These are phyloP conservation scores for Jaltomata sinuosa DNA, from an alignment of 257 asterid species.

Conservation along the genomic window DNA sequence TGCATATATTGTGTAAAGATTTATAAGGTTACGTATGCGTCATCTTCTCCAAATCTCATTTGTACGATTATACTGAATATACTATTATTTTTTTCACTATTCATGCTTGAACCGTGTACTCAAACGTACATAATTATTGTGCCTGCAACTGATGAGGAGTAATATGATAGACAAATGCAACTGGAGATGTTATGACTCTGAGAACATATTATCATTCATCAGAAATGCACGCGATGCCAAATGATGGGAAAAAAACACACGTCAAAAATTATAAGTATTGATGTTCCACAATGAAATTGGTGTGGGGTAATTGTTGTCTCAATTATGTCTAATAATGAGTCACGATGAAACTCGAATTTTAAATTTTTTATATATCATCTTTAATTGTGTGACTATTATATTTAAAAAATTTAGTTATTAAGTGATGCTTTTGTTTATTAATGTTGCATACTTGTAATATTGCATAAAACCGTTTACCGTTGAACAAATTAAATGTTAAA, in stretches of 20 bases:
- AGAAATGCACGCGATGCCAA: not conserved
- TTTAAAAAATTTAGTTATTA: no score
- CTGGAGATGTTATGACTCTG: not conserved
- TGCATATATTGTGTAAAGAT: not conserved
- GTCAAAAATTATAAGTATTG: not conserved
- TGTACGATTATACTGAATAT: no score
- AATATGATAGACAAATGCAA: not conserved
- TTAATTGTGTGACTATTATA: not conserved
- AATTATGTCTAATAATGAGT: not conserved
- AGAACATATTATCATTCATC: not conserved
- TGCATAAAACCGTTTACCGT: no score
- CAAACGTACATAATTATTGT: not conserved
- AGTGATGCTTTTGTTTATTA: no score
- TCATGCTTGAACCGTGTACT: not conserved
- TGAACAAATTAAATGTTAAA: not conserved
- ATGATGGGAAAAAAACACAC: not conserved
- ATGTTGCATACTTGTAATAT: no score
- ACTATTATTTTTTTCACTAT: no score
- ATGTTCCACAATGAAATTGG: not conserved
- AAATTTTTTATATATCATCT: not conserved
- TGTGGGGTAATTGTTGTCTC: not conserved
- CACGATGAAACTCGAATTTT: not conserved
- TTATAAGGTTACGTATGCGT: no score
- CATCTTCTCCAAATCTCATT: no score
- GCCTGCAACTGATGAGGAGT: not conserved